Evolutionary conservation across 306 rosid species (phyloP), one percentile per base, ranked within the genome.

Genomic region (Pyrus bretschneideri): DNA sequence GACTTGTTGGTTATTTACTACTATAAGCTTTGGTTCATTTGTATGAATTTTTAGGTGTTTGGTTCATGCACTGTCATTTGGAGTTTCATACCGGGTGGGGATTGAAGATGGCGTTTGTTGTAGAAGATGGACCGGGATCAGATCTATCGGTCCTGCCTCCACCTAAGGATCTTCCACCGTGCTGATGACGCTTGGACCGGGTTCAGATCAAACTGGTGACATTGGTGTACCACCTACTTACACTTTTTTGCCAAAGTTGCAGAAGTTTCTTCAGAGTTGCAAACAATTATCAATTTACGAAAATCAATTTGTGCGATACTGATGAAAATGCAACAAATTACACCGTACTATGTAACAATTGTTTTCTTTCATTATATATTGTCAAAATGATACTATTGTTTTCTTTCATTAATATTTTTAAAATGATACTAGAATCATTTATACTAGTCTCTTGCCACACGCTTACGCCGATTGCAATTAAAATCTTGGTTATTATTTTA

Each of bases 81-180:
- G 96, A 88, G 85, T 84, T 90, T 52, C 97, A 88, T 71, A 92
- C 96, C 35, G 92, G 92, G 96, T 90, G 96, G 93, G 97, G 97
- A 60, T 76, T 92, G 86, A 92, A 92, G 74, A 92, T 84, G 11
- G 92, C 93, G 29, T 87, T 92, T 45, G 82, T 90, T 11, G 96
- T 87, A 33, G 91, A 92, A 88, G 84, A 92, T 73, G 97, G 96
- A 35, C 87, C 88, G 0, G 83, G 82, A 57, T 74, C 71, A 55
- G 83, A 85, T 71, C 96, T 86, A 74, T 81, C 89, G 25, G 86
- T 87, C 80, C 80, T 84, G 51, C 93, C 93, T 46, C 96, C 88
- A 12, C 97, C 96, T 9, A 89, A 86, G 82, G 96, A 90, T 61
- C 91, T 93, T 85, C 96, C 96, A 55, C 35, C 75, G 13, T 90